phyloP scores from a whole-genome alignment of 1,284 basidiomycete species.

The Ganoderma boninense region DNA sequence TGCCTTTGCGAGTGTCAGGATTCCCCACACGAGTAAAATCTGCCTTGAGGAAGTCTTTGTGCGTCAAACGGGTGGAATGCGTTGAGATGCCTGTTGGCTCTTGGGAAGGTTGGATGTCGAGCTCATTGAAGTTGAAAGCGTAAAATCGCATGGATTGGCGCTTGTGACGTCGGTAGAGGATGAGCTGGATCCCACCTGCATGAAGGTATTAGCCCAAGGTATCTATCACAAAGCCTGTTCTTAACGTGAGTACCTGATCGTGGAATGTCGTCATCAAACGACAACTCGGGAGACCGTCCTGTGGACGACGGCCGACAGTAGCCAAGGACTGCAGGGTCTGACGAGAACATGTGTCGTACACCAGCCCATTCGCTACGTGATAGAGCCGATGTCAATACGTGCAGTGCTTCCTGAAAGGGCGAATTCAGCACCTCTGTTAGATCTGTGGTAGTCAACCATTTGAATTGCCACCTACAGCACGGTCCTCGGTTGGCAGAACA shows the following conservation, averaged over 20 bases:
- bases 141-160: constrained; percentile 34
- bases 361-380: constrained; percentile 18
- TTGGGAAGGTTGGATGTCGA: constrained; percentile 33
- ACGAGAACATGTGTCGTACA: constrained; percentile 21
- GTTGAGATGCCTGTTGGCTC: background rate
- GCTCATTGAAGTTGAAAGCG: constrained; percentile 31
- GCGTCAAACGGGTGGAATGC: background rate
- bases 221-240: background rate
- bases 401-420: constrained; percentile 7
- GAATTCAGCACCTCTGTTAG: too few relatives aligned
- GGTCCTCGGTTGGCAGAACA: constrained; percentile 19
- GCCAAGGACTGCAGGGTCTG: constrained; percentile 17
- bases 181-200: constrained; percentile 13
- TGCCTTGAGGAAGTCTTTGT: constrained; percentile 8
- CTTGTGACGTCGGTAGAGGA: constrained; percentile 27
- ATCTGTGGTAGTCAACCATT: too few relatives aligned
- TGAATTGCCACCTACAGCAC: background rate
- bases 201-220: background rate
- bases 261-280: background rate
- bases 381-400: background rate
- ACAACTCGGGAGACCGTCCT: background rate
- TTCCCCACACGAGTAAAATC: constrained; percentile 22
- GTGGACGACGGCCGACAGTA: background rate
- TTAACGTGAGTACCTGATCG: background rate
- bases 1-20: background rate